Evolutionary conservation across 108 stramenopile species (phyloP), one percentile per base, ranked within the genome.

Genomic region (Nitzschia palea): DNA sequence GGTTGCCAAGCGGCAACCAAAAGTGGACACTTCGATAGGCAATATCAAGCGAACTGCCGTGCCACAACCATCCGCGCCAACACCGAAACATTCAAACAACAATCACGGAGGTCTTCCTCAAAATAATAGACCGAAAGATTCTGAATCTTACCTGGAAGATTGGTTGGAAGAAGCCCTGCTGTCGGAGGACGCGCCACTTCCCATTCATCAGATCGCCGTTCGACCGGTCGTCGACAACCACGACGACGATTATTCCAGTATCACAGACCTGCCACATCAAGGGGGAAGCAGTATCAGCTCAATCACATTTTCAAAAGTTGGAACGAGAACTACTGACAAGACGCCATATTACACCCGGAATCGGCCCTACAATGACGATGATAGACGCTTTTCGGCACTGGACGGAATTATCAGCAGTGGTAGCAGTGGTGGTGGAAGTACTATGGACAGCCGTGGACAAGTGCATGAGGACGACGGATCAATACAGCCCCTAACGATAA

Each of bases 141-240:
- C 30, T 32, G 55, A 31, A 12, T 28, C 36, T 14, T 42, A 43
- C 25, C 27, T 60, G 23, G 59, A 60, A 34, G 59, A 43, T 22
- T 60, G 59, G 59, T 23, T 60, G 59, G 59, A 60, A 42, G 23
- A 60, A 25, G 59, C 59, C 59, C 40, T 60, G 59, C 35, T 18
- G 25, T 40, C n/a, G n/a, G n/a, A n/a, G n/a, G n/a, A n/a, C n/a
- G n/a, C n/a, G n/a, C n/a, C n/a, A n/a, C n/a, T n/a, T n/a, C n/a
- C n/a, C n/a, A n/a, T n/a, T n/a, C n/a, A n/a, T n/a, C n/a, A n/a
- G n/a, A n/a, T n/a, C n/a, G n/a, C n/a, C n/a, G n/a, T n/a, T n/a
- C n/a, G n/a, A n/a, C n/a, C n/a, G n/a, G n/a, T n/a, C n/a, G n/a
- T n/a, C n/a, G n/a, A n/a, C n/a, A n/a, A n/a, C n/a, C n/a, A n/a